Evolutionary conservation across 2,329 filamentous ascomycete genomes (phyloP).

Genomic region (Coleophoma cylindrospora): DNA sequence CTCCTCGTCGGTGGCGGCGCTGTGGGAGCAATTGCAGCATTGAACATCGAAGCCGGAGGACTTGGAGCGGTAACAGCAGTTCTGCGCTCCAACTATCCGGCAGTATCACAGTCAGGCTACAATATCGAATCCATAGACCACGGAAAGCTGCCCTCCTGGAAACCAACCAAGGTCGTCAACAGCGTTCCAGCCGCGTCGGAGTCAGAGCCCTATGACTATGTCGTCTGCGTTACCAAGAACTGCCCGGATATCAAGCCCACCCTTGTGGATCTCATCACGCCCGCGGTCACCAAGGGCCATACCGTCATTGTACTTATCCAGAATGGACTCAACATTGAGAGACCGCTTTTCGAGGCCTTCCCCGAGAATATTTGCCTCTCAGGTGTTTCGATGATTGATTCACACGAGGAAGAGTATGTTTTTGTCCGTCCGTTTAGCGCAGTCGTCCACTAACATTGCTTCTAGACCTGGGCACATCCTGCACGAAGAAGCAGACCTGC

Average conservation of each 20-base stretch:
- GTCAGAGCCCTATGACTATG: background rate
- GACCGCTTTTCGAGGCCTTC: conserved; percentile 11
- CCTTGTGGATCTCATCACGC: conserved; percentile 8
- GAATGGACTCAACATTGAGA: conserved; percentile 15
- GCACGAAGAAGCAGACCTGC: conserved; percentile 11
- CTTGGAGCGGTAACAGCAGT: conserved; percentile 13
- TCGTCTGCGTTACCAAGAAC: conserved; percentile 11
- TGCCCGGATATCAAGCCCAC: conserved; percentile 27
- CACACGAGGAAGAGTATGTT: conserved; percentile 5
- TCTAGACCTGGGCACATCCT: conserved; percentile 6
- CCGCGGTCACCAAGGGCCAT: conserved; percentile 12
- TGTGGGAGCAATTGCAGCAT: conserved; percentile 13
- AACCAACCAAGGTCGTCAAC: conserved; percentile 21
- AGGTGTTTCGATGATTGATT: conserved; percentile 14
- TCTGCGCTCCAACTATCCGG: conserved; percentile 15
- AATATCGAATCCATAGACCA: conserved; percentile 15
- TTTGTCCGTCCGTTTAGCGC: too few species aligned
- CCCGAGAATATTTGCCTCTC: conserved; percentile 13
- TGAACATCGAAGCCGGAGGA: conserved; percentile 11
- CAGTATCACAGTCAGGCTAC: conserved; percentile 12
- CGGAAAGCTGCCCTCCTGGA: conserved; percentile 8
- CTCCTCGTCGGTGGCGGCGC: conserved; percentile 11
- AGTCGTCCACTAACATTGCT: too few species aligned
- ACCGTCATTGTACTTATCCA: conserved; percentile 13
- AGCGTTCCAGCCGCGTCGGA: conserved; percentile 6